Conservation (phyloP, 345 rosid genomes). For the Salix purpurea region DNA sequence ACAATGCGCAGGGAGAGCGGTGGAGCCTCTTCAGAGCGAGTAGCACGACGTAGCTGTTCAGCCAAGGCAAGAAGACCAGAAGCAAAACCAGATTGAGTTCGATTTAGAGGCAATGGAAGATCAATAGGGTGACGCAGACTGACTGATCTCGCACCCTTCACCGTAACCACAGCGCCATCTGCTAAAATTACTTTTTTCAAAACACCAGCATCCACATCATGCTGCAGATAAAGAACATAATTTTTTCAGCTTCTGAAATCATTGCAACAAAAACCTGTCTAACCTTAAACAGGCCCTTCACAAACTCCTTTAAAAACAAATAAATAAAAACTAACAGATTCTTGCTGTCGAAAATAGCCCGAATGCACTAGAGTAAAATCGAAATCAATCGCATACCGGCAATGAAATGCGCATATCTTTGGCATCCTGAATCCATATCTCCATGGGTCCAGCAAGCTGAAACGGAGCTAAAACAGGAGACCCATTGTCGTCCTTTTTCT, state of each 20-base stretch:
- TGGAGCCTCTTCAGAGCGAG: slow-evolving; percentile 40
- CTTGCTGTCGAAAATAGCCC: neutral
- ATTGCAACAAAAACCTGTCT: neutral
- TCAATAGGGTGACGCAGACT: slow-evolving; percentile 83
- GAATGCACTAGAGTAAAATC: neutral
- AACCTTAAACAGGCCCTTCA: too few relatives aligned
- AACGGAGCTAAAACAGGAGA: slow-evolving; percentile 82
- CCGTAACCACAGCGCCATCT: slow-evolving; percentile 87
- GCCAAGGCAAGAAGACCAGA: slow-evolving; percentile 84
- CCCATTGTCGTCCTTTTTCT: slow-evolving; percentile 25
- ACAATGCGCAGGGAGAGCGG: slow-evolving; percentile 84
- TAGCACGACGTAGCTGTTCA: slow-evolving; percentile 63
- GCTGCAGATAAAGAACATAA: slow-evolving; percentile 42
- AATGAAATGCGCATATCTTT: slow-evolving; percentile 74
- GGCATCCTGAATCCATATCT: slow-evolving; percentile 94
- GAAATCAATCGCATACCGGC: slow-evolving; percentile 38
- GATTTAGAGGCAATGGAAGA: slow-evolving; percentile 71
- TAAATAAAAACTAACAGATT: too few relatives aligned
- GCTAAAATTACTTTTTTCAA: slow-evolving; percentile 86
- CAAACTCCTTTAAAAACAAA: too few relatives aligned
- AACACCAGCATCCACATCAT: slow-evolving; percentile 93
- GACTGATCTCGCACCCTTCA: slow-evolving; percentile 94
- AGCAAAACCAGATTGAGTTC: slow-evolving; percentile 55
- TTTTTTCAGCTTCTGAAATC: neutral
- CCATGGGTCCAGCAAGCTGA: slow-evolving; percentile 96